A percentile compares a stretch with the other conserved stretches of the same genome.
phyloP scores from a whole-genome alignment of 164 flowering plant species.

The Chimonanthus praecox region DNA sequence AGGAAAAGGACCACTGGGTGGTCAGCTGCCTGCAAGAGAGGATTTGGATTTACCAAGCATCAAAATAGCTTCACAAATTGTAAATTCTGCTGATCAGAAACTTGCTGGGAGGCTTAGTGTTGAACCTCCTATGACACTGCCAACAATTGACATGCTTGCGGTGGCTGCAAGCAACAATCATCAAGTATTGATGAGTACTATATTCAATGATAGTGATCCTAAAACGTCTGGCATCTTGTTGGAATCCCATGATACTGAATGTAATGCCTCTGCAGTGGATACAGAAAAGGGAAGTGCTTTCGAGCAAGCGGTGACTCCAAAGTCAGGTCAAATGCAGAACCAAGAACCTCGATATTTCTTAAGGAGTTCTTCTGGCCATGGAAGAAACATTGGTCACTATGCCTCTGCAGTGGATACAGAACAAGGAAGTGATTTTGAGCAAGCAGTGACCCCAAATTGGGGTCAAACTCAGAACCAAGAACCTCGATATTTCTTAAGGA shows the following conservation, averaged over 20 bases:
- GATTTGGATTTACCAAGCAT: background rate
- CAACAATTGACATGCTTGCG: slow-evolving; percentile 8
- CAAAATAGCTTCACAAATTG: background rate
- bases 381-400: slow-evolving; percentile 4
- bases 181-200: background rate
- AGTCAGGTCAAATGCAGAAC: slow-evolving; percentile 4
- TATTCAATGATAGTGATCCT: background rate
- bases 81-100: background rate
- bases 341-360: slow-evolving; percentile 6
- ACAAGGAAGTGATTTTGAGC: background rate
- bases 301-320: slow-evolving; percentile 4
- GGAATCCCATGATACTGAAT: slow-evolving; percentile 1
- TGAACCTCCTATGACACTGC: slow-evolving; percentile 1
- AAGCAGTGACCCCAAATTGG: slow-evolving; percentile 1
- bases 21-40: slow-evolving; percentile 3
- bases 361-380: slow-evolving; percentile 5
- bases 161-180: slow-evolving; percentile 3
- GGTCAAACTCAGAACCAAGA: slow-evolving; percentile 7
- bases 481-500: slow-evolving; percentile 7
- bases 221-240: background rate
- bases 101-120: slow-evolving; percentile 4
- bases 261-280: slow-evolving; percentile 1
- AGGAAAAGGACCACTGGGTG: slow-evolving; percentile 9
- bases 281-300: slow-evolving; percentile 2
- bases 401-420: slow-evolving; percentile 3